Evolutionary conservation across 2,329 filamentous ascomycete species (phyloP).

Genomic region (Cladosporium oxysporum): DNA sequence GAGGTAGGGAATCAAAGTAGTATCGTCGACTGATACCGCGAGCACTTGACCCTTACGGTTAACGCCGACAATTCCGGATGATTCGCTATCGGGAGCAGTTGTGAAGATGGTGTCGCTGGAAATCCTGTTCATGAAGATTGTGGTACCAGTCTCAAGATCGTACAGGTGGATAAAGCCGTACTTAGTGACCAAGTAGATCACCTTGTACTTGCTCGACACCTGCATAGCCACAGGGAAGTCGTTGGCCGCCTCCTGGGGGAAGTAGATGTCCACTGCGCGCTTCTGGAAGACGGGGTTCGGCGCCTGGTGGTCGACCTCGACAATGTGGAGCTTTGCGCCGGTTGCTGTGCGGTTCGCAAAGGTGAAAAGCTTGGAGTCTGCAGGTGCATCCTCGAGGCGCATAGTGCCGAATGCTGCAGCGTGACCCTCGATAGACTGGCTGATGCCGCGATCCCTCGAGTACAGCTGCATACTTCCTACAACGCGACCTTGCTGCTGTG

Average conservation of each 20-base stretch:
- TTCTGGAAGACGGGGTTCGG: conserved; percentile 88
- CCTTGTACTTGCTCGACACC: conserved; percentile 92
- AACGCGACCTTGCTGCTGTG: conserved; percentile 87
- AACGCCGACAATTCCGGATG: conserved; percentile 86
- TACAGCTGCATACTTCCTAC: conserved; percentile 97
- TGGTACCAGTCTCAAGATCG: conserved; percentile 91
- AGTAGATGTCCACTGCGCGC: conserved; percentile 97
- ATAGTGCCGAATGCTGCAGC: conserved; percentile 92
- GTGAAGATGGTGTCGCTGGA: conserved; percentile 99
- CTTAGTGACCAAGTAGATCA: conserved; percentile 97
- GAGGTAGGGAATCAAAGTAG: conserved; percentile 87
- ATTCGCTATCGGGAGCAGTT: conserved; percentile 79
- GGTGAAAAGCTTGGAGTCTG: conserved; percentile 93
- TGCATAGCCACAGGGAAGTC: conserved; percentile 99
- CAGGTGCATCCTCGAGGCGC: conserved; percentile 81
- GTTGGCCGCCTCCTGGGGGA: conserved; percentile 90
- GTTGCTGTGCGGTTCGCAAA: conserved; percentile 89
- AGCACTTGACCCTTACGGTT: conserved; percentile 98
- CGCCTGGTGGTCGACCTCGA: conserved; percentile 92
- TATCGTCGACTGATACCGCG: conserved; percentile 90
- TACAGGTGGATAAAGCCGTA: conserved; percentile 99
- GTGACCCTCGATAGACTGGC: conserved; percentile 96
- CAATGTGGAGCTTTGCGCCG: conserved; percentile 93
- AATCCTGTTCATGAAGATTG: conserved; percentile 99
- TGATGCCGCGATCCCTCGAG: conserved; percentile 93